phyloP scores from a whole-genome alignment of 2,329 filamentous ascomycete genomes.

The Fusarium buharicum region DNA sequence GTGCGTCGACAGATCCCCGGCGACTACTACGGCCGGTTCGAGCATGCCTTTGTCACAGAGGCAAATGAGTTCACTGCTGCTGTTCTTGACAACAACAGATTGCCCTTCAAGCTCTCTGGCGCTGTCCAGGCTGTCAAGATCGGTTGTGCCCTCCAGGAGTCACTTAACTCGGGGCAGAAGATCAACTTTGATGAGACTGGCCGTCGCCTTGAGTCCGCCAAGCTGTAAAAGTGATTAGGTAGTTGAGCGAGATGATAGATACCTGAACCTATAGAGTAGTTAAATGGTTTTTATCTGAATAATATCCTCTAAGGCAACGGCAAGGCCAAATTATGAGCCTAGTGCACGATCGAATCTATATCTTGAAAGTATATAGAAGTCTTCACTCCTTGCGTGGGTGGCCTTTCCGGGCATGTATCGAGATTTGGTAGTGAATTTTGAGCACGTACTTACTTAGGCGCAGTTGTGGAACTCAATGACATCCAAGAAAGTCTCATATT shows the following conservation, averaged over 20 bases:
- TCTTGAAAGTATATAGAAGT: too few species aligned
- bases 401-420: too few species aligned
- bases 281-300: too few species aligned
- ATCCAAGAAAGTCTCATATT: too few species aligned
- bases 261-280: slow-evolving; percentile 19
- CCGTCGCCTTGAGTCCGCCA: slow-evolving; percentile 39
- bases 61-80: slow-evolving; percentile 71
- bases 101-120: slow-evolving; percentile 67
- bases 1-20: slow-evolving; percentile 68
- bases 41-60: slow-evolving; percentile 71
- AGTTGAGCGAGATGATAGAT: background rate
- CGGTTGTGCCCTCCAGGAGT: slow-evolving; percentile 69
- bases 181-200: slow-evolving; percentile 66
- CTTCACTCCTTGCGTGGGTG: too few species aligned
- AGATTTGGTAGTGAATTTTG: too few species aligned
- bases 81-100: slow-evolving; percentile 64
- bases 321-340: too few species aligned
- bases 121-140: slow-evolving; percentile 71
- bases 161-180: slow-evolving; percentile 64
- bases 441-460: too few species aligned
- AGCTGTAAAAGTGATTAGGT: slow-evolving; percentile 31
- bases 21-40: slow-evolving; percentile 72
- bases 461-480: too few species aligned
- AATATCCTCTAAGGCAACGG: too few species aligned
- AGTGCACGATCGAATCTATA: too few species aligned